Evolutionary conservation across 2,329 filamentous ascomycete genomes (phyloP), one percentile per base, ranked within the genome.

Genomic region (Neonectria neomacrospora): DNA sequence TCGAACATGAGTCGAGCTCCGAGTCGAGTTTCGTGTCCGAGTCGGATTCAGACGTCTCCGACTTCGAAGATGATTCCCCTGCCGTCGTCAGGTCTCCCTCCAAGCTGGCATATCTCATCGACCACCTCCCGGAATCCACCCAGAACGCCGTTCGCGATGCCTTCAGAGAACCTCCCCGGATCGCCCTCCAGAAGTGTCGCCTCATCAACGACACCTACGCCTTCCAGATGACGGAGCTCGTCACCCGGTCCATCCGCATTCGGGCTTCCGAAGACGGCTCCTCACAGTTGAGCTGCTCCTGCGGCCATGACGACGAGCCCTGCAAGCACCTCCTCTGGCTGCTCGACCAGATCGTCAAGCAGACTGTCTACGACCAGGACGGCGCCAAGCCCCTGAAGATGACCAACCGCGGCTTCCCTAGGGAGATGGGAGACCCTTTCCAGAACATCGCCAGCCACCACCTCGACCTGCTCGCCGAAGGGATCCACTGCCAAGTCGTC

Each of bases 291-390:
- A 78, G 73, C 18, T 88, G 85, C 74, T 83, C 81, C 28, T 87
- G 85, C 63, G 72, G 68, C 45, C 68, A 69, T n/a, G 65, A 68
- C 48, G 67, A 69, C 51, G 66, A 71, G 37, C 82, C 82, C 0
- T 87, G 85, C 70, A 78, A 80, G 11, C 86, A 88, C 63, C 74
- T 85, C 30, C 72, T 88, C 28, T 87, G 85, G 84, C 77, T 88
- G 14, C 79, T 86, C 51, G 85, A 88, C 73, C 81, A 81, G 69
- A 78, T 88, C 30, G 78, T 82, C 20, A 81, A 80, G 55, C 81
- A 86, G 68, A 80, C 81, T 3, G 71, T 84, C 4, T 81, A 81
- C 63, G 74, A 79, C 42, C 76, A 79, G 39, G 74, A 79, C 50
- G 71, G 71, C 9, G 65, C 73, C 6, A 71, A 76, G 14, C 77